A percentile compares a stretch with the other conserved stretches of the same genome.
Evolutionary conservation across 176 grass and related monocot species (phyloP).

Genomic region (Oryza rufipogon): DNA sequence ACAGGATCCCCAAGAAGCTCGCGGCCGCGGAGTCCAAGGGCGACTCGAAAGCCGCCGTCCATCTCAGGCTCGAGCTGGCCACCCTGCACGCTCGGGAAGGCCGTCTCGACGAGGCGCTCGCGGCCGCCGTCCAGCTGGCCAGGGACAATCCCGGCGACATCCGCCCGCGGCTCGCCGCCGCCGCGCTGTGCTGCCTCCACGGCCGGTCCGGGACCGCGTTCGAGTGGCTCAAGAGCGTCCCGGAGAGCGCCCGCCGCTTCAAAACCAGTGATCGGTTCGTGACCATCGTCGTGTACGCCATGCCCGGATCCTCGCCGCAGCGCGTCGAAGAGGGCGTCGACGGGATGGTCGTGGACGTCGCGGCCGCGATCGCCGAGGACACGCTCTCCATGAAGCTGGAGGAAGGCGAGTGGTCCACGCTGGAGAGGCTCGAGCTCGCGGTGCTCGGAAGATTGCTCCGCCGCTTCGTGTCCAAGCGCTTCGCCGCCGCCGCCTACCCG

Average conservation of each 20-base stretch:
- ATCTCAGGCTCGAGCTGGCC: neutral
- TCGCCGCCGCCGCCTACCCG: too few species aligned
- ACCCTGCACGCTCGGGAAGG: neutral
- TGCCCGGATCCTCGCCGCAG: neutral
- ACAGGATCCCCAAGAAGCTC: neutral
- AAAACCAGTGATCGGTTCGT: neutral
- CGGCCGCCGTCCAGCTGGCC: neutral
- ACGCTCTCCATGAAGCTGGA: neutral
- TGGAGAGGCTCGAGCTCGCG: too few species aligned
- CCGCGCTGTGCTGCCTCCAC: neutral
- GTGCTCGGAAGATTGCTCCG: too few species aligned
- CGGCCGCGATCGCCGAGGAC: neutral
- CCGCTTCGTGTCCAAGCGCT: neutral
- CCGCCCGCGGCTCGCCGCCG: neutral
- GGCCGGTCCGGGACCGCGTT: neutral
- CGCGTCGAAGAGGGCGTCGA: neutral
- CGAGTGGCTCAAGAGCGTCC: neutral
- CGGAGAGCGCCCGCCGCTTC: neutral
- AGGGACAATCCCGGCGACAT: neutral
- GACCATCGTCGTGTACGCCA: neutral
- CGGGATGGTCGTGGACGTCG: neutral
- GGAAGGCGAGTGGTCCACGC: neutral
- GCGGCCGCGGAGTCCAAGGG: neutral
- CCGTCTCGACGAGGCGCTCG: conserved; percentile 10
- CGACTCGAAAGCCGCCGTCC: neutral